Evolutionary conservation across 1,284 basidiomycete species (phyloP), one percentile per base, ranked within the genome.

Genomic region (Sporisorium exsertum): DNA sequence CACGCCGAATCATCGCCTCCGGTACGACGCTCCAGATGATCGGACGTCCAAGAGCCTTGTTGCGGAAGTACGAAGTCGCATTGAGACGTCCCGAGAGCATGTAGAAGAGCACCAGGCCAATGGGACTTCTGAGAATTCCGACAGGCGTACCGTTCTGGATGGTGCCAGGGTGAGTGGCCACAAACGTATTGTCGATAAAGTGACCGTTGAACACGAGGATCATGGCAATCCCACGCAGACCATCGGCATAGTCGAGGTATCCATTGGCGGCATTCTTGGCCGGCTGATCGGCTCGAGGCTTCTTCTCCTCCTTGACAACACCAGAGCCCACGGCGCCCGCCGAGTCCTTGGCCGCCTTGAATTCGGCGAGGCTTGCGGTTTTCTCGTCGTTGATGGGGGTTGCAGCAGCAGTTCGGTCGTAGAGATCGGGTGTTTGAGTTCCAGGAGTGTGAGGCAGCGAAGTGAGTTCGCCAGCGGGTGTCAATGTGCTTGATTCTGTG

Each of bases 161-260:
- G 0, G 82, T 82, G 15, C 77, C 77, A 4, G 86, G 86, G 64
- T 85, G 80, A 16, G 79, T 77, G 42, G 77, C 72, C 22, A 82
- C 69, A 77, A 85, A 87, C 15, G 86, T 87, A 47, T 86, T 68
- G 71, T 86, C 86, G 60, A 84, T 78, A 59, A 85, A 87, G 73
- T 86, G 86, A 58, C 86, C 86, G 58, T 85, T 86, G 64, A 76
- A 76, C 2, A 86, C 86, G 76, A 87, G 73, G 60, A 87, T 65
- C 50, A 84, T 85, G 33, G 86, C 86, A 52, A 86, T 72, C 47
- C 86, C 86, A 52, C 86, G 83, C 5, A 87, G 77, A 58, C 86
- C 86, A 54, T 87, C 86, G 53, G 86, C 86, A 81, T 86, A 87
- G 64, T 84, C 86, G 64, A 87, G 80, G 54, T 75, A 75, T 15